Evolutionary conservation across 345 rosid genomes (phyloP).

Genomic region (Eucalyptus pauciflora): DNA sequence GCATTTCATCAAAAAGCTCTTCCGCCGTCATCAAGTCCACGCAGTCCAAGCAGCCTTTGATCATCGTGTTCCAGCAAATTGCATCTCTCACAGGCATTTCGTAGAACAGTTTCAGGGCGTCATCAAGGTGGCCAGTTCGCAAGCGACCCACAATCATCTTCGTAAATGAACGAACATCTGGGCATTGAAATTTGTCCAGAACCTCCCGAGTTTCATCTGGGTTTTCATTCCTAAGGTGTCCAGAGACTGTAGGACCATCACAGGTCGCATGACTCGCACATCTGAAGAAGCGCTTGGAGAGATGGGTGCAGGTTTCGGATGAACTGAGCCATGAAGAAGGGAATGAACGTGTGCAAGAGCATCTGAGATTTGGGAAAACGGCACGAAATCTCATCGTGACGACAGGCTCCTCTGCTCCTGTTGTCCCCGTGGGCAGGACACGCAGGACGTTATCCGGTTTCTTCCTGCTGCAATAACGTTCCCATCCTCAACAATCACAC

Average conservation of each 20-base stretch:
- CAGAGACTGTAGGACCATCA: background rate
- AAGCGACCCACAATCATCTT: background rate
- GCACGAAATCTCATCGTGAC: background rate
- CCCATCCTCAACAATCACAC: too few species aligned
- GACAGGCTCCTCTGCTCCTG: too few species aligned
- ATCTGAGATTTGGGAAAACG: background rate
- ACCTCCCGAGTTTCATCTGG: background rate
- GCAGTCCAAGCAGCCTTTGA: background rate
- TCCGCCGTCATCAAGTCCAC: accelerated
- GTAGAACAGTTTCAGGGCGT: background rate
- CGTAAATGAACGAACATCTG: background rate
- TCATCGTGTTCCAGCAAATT: background rate
- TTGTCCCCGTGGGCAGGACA: background rate
- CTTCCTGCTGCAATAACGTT: too few species aligned
- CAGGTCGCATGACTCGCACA: background rate
- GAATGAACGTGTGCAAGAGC: background rate
- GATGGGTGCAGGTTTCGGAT: background rate
- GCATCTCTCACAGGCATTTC: background rate
- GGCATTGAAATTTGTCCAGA: too few species aligned
- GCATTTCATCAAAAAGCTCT: background rate
- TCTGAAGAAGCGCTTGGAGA: background rate
- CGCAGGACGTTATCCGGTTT: too few species aligned
- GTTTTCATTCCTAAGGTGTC: background rate
- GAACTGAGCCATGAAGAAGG: background rate
- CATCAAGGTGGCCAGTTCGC: too few species aligned